Conservation (phyloP, 1,284 basidiomycete genomes). For the Fomitopsis betulina region DNA sequence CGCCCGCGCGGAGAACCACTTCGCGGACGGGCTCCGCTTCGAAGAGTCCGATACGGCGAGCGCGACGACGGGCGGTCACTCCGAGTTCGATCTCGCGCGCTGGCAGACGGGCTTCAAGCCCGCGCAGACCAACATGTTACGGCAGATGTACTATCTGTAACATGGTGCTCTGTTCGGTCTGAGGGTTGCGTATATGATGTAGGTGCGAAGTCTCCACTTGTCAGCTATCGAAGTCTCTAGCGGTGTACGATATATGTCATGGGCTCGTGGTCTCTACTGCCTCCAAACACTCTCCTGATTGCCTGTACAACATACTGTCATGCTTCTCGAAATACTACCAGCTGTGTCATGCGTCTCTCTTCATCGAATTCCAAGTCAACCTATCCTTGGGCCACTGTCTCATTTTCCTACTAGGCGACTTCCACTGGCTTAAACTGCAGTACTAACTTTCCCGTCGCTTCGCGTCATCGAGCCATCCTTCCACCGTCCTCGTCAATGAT, state of each 20-base stretch:
- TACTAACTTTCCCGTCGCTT: too few relatives aligned
- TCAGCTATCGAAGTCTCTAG: background rate
- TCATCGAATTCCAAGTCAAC: too few relatives aligned
- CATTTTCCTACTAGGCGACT: too few relatives aligned
- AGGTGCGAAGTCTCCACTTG: background rate
- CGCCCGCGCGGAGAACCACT: conserved; percentile 42
- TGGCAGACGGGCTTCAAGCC: conserved; percentile 26
- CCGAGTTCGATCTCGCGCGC: conserved; percentile 29
- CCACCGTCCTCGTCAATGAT: too few relatives aligned
- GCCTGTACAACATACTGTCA: too few relatives aligned
- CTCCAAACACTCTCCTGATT: background rate
- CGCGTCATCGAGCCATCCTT: too few relatives aligned
- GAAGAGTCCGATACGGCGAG: conserved; percentile 28
- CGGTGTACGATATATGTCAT: background rate
- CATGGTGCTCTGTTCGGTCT: too few relatives aligned
- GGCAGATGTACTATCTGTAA: conserved; percentile 40
- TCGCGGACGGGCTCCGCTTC: conserved; percentile 30
- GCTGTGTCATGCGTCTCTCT: too few relatives aligned
- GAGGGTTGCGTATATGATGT: background rate
- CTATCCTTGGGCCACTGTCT: too few relatives aligned
- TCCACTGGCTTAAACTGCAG: too few relatives aligned
- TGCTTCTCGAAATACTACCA: too few relatives aligned
- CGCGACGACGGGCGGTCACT: conserved; percentile 18
- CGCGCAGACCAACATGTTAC: conserved; percentile 4
- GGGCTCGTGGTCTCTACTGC: background rate